Base-by-base conservation (phyloP, 208 protist genomes). In the Balamuthia mandrillaris region DNA sequence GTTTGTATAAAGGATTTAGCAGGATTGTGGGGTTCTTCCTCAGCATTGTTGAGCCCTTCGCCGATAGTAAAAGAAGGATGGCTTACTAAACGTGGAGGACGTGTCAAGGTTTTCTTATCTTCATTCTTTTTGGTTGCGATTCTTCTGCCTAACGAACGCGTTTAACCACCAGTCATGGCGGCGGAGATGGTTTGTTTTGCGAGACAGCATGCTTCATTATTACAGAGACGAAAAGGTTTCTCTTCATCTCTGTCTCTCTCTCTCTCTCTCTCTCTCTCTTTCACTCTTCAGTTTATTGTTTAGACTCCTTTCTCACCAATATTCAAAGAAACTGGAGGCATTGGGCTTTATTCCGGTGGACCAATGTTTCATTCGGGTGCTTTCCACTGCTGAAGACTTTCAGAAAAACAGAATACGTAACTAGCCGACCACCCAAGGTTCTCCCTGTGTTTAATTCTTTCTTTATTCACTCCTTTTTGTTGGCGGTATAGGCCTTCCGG, bases 311-410 rank as follows among this genome's bases (percentile, higher is more conserved):
- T 54, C 18, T 54, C 47, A 21, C 47, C 47, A 14, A 54, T 24
- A 54, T 18, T 24, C 41, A 74, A 52, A 37, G 51, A 74, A 31
- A 74, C 65, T n/a, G n/a, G n/a, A n/a, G 2, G 41, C 65, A 7
- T 31, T 74, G 4, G 65, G 65, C 39, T 74, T 74, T 42, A 74
- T 74, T 10, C 65, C 65, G 12, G 65, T 74, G 65, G 65, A 74
- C 16, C 65, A 42, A 14, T 74, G 65, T 16, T 74, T 42, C n/a
- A 42, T 74, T 24, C 41, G 51, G 41, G 21, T 74, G 39, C 65
- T 74, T 24, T 52, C 14, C 41, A 74, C 65, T 6, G 65, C 44
- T 18, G 65, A 74, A 3, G 65, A 74, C 37, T 74, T 51, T 31
- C 44, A 74, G 65, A 74, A 74, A 42, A 37, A 74, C 65, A 42